These are phyloP conservation scores for Fusarium sterilihyphosum DNA, from an alignment of 2,329 filamentous ascomycete species.

Conservation along the genomic window DNA sequence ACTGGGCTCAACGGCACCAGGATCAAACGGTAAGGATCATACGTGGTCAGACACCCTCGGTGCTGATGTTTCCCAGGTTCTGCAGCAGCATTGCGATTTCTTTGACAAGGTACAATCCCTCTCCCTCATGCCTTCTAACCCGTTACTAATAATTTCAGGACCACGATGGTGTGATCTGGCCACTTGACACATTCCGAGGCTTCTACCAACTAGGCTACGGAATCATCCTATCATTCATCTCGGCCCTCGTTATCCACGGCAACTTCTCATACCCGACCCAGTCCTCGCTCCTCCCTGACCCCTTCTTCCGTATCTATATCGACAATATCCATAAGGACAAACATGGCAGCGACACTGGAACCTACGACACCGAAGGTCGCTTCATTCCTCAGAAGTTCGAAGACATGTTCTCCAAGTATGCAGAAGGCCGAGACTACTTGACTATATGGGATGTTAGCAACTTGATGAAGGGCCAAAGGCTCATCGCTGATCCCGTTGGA, in stretches of 20 bases:
- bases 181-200: rapidly evolving
- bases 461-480: rapidly evolving
- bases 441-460: neutral
- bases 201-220: neutral
- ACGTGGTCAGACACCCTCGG: no score
- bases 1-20: rapidly evolving
- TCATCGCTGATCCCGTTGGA: neutral
- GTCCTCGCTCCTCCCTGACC: neutral
- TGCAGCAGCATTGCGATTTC: neutral
- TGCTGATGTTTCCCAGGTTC: neutral
- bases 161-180: neutral
- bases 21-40: neutral
- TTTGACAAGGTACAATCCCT: neutral
- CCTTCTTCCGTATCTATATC: rapidly evolving
- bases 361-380: rapidly evolving
- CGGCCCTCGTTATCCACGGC: rapidly evolving
- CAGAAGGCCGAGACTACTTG: neutral
- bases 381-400: neutral
- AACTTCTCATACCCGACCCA: neutral
- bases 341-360: neutral
- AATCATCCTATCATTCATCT: rapidly evolving
- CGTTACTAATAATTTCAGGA: neutral
- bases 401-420: neutral
- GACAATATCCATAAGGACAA: neutral
- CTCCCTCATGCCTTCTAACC: rapidly evolving